Base-by-base conservation (phyloP, 345 rosid genomes). In the Eucalyptus pumila region DNA sequence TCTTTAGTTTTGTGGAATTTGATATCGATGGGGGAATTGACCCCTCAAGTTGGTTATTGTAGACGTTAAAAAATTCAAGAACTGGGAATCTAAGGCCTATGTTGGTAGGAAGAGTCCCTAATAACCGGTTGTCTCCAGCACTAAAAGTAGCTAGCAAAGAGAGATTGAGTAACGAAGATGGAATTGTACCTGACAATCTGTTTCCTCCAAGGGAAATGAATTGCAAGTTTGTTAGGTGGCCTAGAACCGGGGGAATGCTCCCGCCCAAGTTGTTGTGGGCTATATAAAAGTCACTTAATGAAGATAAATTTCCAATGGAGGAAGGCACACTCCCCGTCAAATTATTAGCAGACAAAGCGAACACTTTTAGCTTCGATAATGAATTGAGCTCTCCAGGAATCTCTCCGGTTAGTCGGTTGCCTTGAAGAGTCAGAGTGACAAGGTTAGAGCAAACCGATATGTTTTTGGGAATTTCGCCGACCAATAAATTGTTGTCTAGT, bases 161-260 rank as follows among this genome's bases (percentile, higher is more conserved):
- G 80, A 69, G 80, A 34, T 69, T 69, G 80, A 69, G 44, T 69
- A 69, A 9, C 2, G 7, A 5, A 34, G 80, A 69, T 69, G 80
- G 40, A 69, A 69, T 9, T 7, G 42, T 34, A 34, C 80, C 21
- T 7, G 21, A n/a, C 11, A 65, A n/a, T 65, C 1, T 14, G 1
- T 65, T 65, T 1, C 0, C 0, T n/a, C 0, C 0, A 0, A 67
- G 6, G 6, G 0, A 0, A 15, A 67, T 4, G 1, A 0, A 0
- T 67, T 0, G 40, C 40, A 60, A 27, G 5, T 60, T 60, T 27
- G 32, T 60, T 1, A 27, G 0, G 34, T 60, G 8, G 69, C 69
- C 69, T 27, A 60, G 34, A 27, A 6, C 0, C 27, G 0, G 16
- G 9, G 34, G 9, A 27, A 60, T 27, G 32, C 34, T 60, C 16